Conservation (phyloP, 192 early-diverging fungal species). For the Phycomyces nitens region DNA sequence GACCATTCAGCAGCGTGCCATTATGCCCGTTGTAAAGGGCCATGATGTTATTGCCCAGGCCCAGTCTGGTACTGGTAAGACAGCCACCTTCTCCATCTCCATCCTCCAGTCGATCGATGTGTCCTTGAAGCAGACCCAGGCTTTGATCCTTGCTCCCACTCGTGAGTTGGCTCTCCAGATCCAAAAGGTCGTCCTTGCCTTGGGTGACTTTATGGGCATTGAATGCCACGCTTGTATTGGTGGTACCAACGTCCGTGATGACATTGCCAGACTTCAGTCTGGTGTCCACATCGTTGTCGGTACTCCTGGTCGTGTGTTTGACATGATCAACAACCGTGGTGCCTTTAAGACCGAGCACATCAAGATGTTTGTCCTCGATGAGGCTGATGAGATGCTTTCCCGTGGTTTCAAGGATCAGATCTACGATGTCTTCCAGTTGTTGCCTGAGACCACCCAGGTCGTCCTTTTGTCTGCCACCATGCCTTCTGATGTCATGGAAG, state of each 20-base stretch:
- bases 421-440: slow-evolving; percentile 92
- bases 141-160: slow-evolving; percentile 95
- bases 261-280: slow-evolving; percentile 71
- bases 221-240: slow-evolving; percentile 97
- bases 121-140: slow-evolving; percentile 77
- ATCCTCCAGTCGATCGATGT: slow-evolving; percentile 93
- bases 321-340: slow-evolving; percentile 93
- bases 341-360: slow-evolving; percentile 78
- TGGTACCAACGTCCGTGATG: slow-evolving; percentile 92
- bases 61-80: slow-evolving; percentile 99
- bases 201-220: slow-evolving; percentile 95
- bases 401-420: slow-evolving; percentile 99
- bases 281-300: slow-evolving; percentile 95
- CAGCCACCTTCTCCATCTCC: slow-evolving; percentile 99
- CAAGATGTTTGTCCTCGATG: slow-evolving; percentile 98
- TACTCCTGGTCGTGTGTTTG: slow-evolving; percentile 96
- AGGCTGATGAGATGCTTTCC: slow-evolving; percentile 99
- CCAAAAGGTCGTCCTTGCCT: slow-evolving; percentile 89
- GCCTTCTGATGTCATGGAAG: slow-evolving; percentile 92
- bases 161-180: slow-evolving; percentile 99
- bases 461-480: slow-evolving; percentile 97
- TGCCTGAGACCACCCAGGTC: slow-evolving; percentile 88
- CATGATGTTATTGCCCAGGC: slow-evolving; percentile 99
- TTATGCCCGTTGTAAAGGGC: slow-evolving; percentile 90
- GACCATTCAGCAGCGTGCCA: slow-evolving; percentile 95